Base-by-base conservation (phyloP, 202 grass and related monocot species). In the Panicum hallii region DNA sequence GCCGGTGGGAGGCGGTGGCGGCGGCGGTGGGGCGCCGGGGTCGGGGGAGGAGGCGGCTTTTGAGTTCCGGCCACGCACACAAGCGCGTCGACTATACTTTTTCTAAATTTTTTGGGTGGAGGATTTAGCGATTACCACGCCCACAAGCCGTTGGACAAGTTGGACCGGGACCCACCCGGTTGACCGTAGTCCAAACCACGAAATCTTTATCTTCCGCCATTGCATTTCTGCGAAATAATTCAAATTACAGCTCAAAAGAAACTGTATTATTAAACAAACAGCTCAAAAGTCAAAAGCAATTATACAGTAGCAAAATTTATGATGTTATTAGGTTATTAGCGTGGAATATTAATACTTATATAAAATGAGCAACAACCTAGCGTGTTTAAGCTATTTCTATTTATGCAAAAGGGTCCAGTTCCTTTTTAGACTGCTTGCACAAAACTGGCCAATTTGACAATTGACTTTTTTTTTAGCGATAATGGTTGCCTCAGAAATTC, bases 31-130 rank as follows among this genome's bases (percentile, higher is more conserved):
- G 23, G 70, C 45, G 28, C 6, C 64, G 77, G 88, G 3, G 64
- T 58, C 28, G 68, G 60, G 41, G 70, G 60, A 58, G 78, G 34
- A 52, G 78, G 17, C 74, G 30, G 75, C 83, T 86, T 83, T 90
- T 17, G 67, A 34, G 75, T 79, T 90, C 76, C 67, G 23, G 67
- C 79, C 87, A 68, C 75, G 50, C 71, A 74, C 73, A 86, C 72
- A 83, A 79, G 66, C 88, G 84, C 84, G 74, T 90, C 58, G 60
- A n/a, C 43, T 22, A 15, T 42, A 43, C 14, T 14, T 78, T 63
- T 13, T 57, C 50, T 34, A 15, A n/a, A 9, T 9, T n/a, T 64
- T 85, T 67, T 64, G 12, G 78, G 2, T 47, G 58, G 40, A 64
- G 42, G 47, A 63, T 72, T 82, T 82, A 12, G 71, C 16, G 56